Conservation (phyloP, 129 eudicot genomes). For the Pittosporum tobira region DNA sequence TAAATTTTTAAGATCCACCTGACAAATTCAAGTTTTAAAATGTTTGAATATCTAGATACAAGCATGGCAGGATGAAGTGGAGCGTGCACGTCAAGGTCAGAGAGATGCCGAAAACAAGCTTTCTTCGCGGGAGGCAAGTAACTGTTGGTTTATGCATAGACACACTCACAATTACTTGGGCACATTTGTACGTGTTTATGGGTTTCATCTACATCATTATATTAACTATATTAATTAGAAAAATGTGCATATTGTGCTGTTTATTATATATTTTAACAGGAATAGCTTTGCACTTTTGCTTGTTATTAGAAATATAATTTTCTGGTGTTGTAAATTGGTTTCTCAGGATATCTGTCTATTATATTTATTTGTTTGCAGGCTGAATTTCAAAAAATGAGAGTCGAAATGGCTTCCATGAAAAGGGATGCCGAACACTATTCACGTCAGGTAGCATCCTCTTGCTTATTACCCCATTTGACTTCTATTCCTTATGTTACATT, state of each 20-base stretch:
- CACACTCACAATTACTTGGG: not conserved
- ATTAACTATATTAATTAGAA: not conserved
- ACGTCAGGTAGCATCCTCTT: constrained; percentile 54
- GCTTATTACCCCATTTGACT: constrained; percentile 1
- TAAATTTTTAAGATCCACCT: constrained; percentile 4
- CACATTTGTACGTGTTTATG: not conserved
- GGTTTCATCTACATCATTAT: not conserved
- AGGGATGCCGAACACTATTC: constrained; percentile 99
- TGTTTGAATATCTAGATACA: constrained; percentile 45
- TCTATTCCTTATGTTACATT: no score
- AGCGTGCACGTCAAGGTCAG: constrained; percentile 95
- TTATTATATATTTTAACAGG: not conserved
- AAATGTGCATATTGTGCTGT: not conserved
- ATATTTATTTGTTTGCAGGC: constrained; percentile 39
- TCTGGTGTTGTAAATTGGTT: not conserved
- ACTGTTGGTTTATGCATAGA: not conserved
- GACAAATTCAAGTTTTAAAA: constrained; percentile 10
- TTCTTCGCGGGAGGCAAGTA: constrained; percentile 88
- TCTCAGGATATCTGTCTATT: not conserved
- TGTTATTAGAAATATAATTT: not conserved
- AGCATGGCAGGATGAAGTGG: constrained; percentile 99
- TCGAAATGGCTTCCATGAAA: constrained; percentile 97
- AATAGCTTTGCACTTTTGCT: not conserved
- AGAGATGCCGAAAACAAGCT: constrained; percentile 97
- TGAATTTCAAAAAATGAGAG: constrained; percentile 89